Evolutionary conservation across 306 rosid species (phyloP), one percentile per base, ranked within the genome.

Genomic region (Carpinus viminea): DNA sequence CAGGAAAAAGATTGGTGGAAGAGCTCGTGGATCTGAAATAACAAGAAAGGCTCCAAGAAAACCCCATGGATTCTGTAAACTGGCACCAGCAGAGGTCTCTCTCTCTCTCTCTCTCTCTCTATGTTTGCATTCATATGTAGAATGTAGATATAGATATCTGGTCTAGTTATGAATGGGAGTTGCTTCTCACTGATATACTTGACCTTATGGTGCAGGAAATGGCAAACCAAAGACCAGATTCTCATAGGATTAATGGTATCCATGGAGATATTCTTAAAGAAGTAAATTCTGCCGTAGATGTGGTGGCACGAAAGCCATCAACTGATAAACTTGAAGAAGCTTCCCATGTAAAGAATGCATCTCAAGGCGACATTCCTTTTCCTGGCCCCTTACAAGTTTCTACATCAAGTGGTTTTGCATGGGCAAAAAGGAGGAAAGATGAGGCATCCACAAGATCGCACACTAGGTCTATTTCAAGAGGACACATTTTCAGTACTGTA

Each of bases 321-420:
- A 72, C 60, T 75, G 87, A 74, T 73, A 90, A 89, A 76, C 75
- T 80, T 80, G 97, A 96, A 82, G 99, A 90, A 69, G 73, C 83
- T 83, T 87, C 84, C 47, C 89, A 89, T 64, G 73, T 86, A 47
- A 96, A 90, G 85, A 85, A 89, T 85, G 92, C 92, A 76, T 91
- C 98, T 81, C 91, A 93, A 76, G 96, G 88, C 74, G 99, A 96
- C 82, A 83, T 96, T 85, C 94, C 99, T 68, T 89, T 85, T 73
- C 91, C 93, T 57, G 96, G 96, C 66, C 96, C 91, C 20, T 85
- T 96, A 68, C 97, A 93, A 83, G 99, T 93, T 82, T 96, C 99
- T 52, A 96, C 90, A 60, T 93, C 98, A 78, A 91, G 99, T 75
- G 97, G 99, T 74, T 96, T 96, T 81, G 94, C 99, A 21, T 96